These are phyloP conservation scores for Periglandula ipomoeae DNA, from an alignment of 2,329 filamentous ascomycete genomes.

Conservation along the genomic window DNA sequence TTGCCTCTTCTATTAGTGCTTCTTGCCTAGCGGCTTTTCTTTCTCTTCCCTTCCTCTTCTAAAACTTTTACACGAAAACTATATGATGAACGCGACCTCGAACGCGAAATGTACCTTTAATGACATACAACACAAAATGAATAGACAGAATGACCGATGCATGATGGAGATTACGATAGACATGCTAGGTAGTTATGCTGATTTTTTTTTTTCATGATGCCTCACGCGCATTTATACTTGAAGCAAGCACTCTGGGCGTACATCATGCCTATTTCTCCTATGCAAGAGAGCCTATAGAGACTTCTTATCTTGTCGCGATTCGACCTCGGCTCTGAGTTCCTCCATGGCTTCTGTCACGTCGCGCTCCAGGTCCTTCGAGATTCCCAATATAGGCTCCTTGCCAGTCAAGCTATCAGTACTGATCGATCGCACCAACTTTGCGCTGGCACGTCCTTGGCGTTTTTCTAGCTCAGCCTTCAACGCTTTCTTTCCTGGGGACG, in stretches of 20 bases:
- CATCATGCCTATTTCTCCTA: not conserved
- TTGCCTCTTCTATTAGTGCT: no score
- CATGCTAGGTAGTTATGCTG: not conserved
- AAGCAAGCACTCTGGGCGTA: no score
- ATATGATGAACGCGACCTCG: not conserved
- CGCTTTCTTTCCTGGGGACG: constrained; percentile 60
- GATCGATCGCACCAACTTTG: constrained; percentile 36
- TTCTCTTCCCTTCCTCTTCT: not conserved
- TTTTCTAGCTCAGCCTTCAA: constrained; percentile 51
- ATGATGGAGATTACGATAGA: not conserved
- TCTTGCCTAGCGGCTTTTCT: not conserved
- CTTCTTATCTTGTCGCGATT: constrained; percentile 32
- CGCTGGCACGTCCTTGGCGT: constrained; percentile 39
- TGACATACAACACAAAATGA: not conserved
- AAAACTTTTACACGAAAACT: not conserved
- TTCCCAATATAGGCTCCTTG: constrained; percentile 60
- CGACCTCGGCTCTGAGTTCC: constrained; percentile 67
- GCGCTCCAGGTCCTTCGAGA: constrained; percentile 65
- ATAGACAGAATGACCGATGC: not conserved
- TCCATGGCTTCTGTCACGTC: constrained; percentile 71
- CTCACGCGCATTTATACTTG: not conserved
- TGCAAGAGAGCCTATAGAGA: not conserved
- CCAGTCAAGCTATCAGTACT: constrained; percentile 49
- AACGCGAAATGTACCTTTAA: not conserved
- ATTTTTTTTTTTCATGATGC: not conserved